These are phyloP conservation scores for Hypomontagnella submonticulosa DNA, from an alignment of 495 filamentous ascomycete genomes.

Conservation along the genomic window DNA sequence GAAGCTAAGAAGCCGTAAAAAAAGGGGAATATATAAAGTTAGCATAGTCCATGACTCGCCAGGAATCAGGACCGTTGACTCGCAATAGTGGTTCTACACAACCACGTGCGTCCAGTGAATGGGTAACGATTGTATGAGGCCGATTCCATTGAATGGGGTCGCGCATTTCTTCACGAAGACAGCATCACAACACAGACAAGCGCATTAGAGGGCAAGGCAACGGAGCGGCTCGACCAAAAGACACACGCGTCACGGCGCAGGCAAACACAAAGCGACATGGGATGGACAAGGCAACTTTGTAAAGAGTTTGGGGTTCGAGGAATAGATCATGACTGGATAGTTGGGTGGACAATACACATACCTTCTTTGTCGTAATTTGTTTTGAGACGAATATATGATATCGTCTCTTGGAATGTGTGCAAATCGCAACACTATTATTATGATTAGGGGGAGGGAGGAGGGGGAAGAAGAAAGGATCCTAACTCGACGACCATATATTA, in stretches of 20 bases:
- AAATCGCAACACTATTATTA: slow-evolving; percentile 28
- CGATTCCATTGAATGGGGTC: slow-evolving; percentile 9
- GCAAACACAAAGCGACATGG: slow-evolving; percentile 32
- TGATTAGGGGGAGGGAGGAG: slow-evolving; percentile 18
- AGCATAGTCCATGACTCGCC: slow-evolving; percentile 26
- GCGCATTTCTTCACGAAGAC: slow-evolving; percentile 30
- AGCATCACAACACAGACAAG: slow-evolving; percentile 23
- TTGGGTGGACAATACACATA: slow-evolving; percentile 21
- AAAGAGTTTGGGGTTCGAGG: slow-evolving; percentile 4
- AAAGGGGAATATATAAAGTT: slow-evolving; percentile 11
- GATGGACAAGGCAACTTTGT: slow-evolving; percentile 9
- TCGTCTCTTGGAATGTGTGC: slow-evolving; percentile 36
- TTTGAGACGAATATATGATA: slow-evolving; percentile 18
- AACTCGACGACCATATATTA: too few relatives aligned
- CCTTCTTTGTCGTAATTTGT: slow-evolving; percentile 22
- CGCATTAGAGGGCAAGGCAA: slow-evolving; percentile 12
- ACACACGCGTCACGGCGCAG: slow-evolving; percentile 25
- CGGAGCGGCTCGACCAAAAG: slow-evolving; percentile 23
- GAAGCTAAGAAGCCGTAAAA: slow-evolving; percentile 30
- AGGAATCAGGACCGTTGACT: slow-evolving; percentile 26
- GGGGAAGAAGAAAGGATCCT: background rate
- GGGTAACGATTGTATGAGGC: slow-evolving; percentile 2
- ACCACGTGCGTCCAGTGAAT: slow-evolving; percentile 20
- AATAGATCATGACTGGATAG: slow-evolving; percentile 13
- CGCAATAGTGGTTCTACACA: slow-evolving; percentile 18